These are phyloP conservation scores for Rhizopogon roseolus DNA, from an alignment of 768 basidiomycete species.

Conservation along the genomic window DNA sequence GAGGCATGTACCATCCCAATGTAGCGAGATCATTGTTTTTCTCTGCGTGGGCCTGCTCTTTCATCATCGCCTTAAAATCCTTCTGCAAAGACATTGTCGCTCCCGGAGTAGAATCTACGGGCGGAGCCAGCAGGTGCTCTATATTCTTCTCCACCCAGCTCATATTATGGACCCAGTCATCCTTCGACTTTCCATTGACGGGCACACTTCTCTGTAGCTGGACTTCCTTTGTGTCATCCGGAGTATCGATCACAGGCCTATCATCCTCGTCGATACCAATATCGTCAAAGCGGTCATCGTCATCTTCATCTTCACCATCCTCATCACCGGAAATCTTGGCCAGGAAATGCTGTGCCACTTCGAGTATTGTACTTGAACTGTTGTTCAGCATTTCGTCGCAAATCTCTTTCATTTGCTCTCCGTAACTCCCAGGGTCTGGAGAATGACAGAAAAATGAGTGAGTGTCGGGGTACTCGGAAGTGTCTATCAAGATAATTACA, in stretches of 20 bases:
- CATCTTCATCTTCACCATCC: conserved; percentile 28
- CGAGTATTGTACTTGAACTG: conserved; percentile 39
- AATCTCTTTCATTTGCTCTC: conserved; percentile 34
- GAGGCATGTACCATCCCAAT: conserved; percentile 70
- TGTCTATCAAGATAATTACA: conserved; percentile 33
- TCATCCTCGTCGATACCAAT: conserved; percentile 14
- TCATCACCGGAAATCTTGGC: conserved; percentile 22
- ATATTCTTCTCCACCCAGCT: conserved; percentile 42
- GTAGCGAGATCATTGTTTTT: conserved; percentile 35
- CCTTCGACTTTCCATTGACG: conserved; percentile 12
- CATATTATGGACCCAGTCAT: conserved; percentile 52
- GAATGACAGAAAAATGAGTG: conserved; percentile 57
- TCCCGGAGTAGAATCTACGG: conserved; percentile 45
- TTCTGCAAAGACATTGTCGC: conserved; percentile 56
- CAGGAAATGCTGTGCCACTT: conserved; percentile 41
- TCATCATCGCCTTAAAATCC: conserved; percentile 59
- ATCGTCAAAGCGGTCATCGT: conserved; percentile 26
- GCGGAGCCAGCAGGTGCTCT: conserved; percentile 54
- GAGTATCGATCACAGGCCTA: too few relatives aligned
- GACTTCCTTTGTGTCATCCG: too few relatives aligned
- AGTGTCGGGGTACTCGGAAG: conserved; percentile 59
- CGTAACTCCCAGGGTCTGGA: conserved; percentile 36
- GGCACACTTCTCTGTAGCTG: too few relatives aligned
- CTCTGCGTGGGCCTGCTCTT: conserved; percentile 46
- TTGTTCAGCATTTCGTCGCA: conserved; percentile 43